phyloP scores from a whole-genome alignment of 352 stramenopile genomes.

The Phytophthora hybrid region DNA sequence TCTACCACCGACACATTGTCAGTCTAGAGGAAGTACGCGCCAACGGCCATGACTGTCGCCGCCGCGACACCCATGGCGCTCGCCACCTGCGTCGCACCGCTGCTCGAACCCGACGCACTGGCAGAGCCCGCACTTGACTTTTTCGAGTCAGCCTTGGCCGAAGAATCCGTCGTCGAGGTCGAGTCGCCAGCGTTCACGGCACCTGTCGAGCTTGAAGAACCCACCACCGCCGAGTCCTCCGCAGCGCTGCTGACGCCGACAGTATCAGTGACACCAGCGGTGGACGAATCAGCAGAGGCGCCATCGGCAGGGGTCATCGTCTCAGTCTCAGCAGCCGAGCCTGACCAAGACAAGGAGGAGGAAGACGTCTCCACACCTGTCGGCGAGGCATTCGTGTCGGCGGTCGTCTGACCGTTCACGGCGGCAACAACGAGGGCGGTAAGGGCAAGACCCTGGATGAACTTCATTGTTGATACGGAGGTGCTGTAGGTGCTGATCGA shows the following conservation, averaged over 20 bases:
- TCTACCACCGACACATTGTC: no score
- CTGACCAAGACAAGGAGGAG: not conserved
- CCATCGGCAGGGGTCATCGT: not conserved
- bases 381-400: not conserved
- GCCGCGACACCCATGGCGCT: conserved; percentile 3
- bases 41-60: not conserved
- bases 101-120: conserved; percentile 10
- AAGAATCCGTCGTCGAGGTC: conserved; percentile 5
- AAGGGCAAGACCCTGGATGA: not conserved
- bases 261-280: not conserved
- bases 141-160: not conserved
- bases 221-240: not conserved
- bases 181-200: not conserved
- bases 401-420: not conserved
- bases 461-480: not conserved
- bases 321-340: not conserved
- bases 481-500: no score
- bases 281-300: not conserved
- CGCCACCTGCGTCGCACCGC: conserved; percentile 12
- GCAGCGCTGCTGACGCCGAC: not conserved
- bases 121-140: not conserved
- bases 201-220: not conserved
- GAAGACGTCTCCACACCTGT: not conserved
- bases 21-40: not conserved
- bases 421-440: not conserved